Evolutionary conservation across 2,329 filamentous ascomycete genomes (phyloP).

Genomic region (Ascochyta fabae): DNA sequence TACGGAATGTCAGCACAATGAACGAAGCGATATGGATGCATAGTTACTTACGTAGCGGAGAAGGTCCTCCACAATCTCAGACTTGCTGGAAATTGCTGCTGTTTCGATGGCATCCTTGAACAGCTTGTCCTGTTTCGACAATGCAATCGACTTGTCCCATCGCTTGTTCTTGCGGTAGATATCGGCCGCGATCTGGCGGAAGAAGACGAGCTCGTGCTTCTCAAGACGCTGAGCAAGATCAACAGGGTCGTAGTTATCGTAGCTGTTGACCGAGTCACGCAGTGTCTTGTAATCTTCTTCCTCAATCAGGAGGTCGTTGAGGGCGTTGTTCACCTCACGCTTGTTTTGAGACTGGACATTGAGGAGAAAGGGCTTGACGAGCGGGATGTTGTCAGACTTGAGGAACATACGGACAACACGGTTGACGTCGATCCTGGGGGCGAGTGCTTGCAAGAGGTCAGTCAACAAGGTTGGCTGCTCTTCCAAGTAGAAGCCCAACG

Average conservation of each 20-base stretch:
- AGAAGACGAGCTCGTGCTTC: constrained; percentile 98
- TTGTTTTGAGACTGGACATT: constrained; percentile 98
- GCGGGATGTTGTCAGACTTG: constrained; percentile 95
- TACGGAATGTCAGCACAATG: constrained; percentile 54
- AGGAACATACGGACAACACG: constrained; percentile 99
- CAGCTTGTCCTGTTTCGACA: constrained; percentile 98
- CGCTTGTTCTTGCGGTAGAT: constrained; percentile 99
- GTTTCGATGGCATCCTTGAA: constrained; percentile 99
- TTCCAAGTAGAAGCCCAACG: constrained; percentile 95
- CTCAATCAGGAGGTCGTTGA: constrained; percentile 96
- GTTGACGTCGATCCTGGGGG: constrained; percentile 95
- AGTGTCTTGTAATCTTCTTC: constrained; percentile 99
- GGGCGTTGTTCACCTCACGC: constrained; percentile 95
- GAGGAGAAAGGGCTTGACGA: constrained; percentile 98
- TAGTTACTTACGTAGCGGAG: constrained; percentile 85
- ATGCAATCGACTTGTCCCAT: constrained; percentile 97
- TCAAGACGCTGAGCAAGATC: constrained; percentile 91
- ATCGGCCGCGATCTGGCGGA: constrained; percentile 96
- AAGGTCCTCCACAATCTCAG: constrained; percentile 92
- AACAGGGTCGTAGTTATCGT: constrained; percentile 98
- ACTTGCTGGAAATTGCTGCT: constrained; percentile 86
- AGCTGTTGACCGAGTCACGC: constrained; percentile 95
- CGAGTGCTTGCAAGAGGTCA: constrained; percentile 90
- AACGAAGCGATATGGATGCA: not conserved
- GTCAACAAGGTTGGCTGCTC: constrained; percentile 95